Evolutionary conservation across 1,139 yeast genomes (phyloP).

Genomic region (Zygosaccharomyces pseudobailii): DNA sequence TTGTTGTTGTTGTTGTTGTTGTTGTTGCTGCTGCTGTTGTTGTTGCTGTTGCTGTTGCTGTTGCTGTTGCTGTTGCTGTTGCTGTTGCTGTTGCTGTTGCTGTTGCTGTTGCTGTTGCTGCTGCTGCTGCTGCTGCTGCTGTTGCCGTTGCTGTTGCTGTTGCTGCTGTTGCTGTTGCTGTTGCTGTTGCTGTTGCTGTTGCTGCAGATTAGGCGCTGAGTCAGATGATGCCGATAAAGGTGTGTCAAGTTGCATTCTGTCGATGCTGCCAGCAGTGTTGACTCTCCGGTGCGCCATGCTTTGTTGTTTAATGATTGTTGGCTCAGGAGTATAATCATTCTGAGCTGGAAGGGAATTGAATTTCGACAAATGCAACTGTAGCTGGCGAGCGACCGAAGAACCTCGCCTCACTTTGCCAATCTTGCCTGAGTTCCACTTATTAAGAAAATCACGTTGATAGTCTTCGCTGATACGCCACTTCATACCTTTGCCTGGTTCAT

Average conservation of each 20-base stretch:
- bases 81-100: slow-evolving; percentile 9
- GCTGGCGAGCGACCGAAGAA: slow-evolving; percentile 69
- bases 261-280: slow-evolving; percentile 1
- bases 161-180: slow-evolving; percentile 10
- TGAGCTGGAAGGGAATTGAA: slow-evolving; percentile 57
- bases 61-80: slow-evolving; percentile 7
- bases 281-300: slow-evolving; percentile 8
- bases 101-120: slow-evolving; percentile 11
- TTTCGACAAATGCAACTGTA: slow-evolving; percentile 69
- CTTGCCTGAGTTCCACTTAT: slow-evolving; percentile 71
- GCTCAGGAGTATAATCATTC: slow-evolving; percentile 15
- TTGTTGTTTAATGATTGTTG: slow-evolving; percentile 12
- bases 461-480: slow-evolving; percentile 94
- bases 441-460: slow-evolving; percentile 77
- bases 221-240: slow-evolving; percentile 9
- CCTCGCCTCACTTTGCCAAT: slow-evolving; percentile 73
- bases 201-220: slow-evolving; percentile 7
- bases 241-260: slow-evolving; percentile 7
- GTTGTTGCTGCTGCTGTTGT: slow-evolving; percentile 6
- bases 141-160: slow-evolving; percentile 6
- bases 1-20: slow-evolving; percentile 9
- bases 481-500: slow-evolving; percentile 99
- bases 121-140: slow-evolving; percentile 5
- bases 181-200: slow-evolving; percentile 6
- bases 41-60: slow-evolving; percentile 9